Base-by-base conservation (phyloP, 108 stramenopile genomes). In the Nitzschia putrida region DNA sequence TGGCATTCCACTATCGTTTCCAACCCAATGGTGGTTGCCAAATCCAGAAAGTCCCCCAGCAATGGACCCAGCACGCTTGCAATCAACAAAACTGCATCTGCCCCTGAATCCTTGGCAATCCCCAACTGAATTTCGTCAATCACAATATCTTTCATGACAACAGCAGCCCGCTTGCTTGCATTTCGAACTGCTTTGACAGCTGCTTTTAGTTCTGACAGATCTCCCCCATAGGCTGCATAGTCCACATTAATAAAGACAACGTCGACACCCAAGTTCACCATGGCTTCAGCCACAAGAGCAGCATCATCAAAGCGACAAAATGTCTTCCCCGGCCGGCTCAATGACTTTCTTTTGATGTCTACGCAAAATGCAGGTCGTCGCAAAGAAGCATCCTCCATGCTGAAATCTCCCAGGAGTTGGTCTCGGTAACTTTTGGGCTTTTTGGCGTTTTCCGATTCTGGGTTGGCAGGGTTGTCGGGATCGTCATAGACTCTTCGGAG, bases 1-100 rank as follows among this genome's bases (percentile, higher is more conserved):
- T 95, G 94, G 68, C 91, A 92, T 77, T 95, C 94, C 24, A 95
- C 94, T 74, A 95, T 92, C 16, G 89, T 87, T 59, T 95, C 91
- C 45, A 95, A 72, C 24, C 94, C 91, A 73, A 95, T 95, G 7
- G 81, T 78, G 14, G 94, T 95, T 53, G 91, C 91, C 22, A 91
- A 71, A 72, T 92, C 83, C 54, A 95, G 64, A 82, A 95, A 95
- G 66, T 91, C 86, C 18, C 85, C 88, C 51, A 95, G 55, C 4
- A 89, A 80, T 5, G 91, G 91, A 3, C 94, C 94, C 66, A 95
- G 64, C 0, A 95, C 94, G 42, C 78, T 77, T 3, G 94, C 88
- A 59, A 90, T 88, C 41, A 95, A 68, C 23, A 95, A 42, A 38
- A 95, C 79, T 20, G 91, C 94, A 77, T 95, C 91, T 45, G 88